These are phyloP conservation scores for Suillus sp. DNA, from an alignment of 768 basidiomycete species.

Conservation along the genomic window DNA sequence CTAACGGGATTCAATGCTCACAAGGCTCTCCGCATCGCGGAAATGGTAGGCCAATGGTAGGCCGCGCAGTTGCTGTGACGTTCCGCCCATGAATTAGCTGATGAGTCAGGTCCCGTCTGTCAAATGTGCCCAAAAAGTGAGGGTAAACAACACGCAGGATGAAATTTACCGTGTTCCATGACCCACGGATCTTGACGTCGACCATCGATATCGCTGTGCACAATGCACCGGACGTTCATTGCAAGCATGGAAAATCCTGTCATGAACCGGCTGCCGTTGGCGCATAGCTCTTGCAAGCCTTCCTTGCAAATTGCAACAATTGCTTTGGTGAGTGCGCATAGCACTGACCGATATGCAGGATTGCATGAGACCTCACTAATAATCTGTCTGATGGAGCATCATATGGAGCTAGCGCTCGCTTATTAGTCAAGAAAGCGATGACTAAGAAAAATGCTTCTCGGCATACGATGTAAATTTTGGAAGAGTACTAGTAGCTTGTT, in stretches of 20 bases:
- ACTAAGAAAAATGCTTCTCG: background rate
- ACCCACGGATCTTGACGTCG: background rate
- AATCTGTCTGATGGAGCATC: background rate
- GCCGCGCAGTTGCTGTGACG: background rate
- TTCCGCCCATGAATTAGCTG: background rate
- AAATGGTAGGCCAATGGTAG: background rate
- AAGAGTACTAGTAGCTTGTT: background rate
- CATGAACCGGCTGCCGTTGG: background rate
- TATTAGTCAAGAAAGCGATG: background rate
- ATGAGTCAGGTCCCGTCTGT: background rate
- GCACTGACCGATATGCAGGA: background rate
- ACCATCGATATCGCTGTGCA: constrained; percentile 1
- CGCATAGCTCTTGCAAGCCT: background rate
- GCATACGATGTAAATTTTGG: background rate
- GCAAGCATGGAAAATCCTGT: background rate
- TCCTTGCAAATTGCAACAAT: background rate
- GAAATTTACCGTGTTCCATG: background rate
- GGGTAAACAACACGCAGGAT: background rate
- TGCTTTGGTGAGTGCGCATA: background rate
- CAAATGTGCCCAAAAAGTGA: background rate
- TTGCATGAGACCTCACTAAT: background rate
- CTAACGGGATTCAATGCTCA: background rate
- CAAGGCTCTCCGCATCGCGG: background rate
- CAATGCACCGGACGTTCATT: background rate
- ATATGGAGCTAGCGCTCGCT: background rate